A percentile compares a stretch with the other conserved stretches of the same genome.
These are phyloP conservation scores for Tetradesmus obliquus DNA, from an alignment of 139 green algal genomes.

Conservation along the genomic window DNA sequence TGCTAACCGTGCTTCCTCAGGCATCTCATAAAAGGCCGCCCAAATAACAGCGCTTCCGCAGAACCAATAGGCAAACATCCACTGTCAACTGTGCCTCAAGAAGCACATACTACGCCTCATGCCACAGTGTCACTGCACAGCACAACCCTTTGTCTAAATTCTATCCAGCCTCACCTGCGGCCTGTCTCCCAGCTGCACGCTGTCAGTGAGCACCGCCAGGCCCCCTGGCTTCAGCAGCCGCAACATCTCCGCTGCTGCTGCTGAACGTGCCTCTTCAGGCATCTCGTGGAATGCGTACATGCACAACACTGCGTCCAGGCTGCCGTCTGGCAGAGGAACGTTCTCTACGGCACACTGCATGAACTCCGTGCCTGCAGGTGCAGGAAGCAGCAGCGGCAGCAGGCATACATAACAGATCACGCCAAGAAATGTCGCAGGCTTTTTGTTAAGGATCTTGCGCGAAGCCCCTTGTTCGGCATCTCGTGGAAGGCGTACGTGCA, in stretches of 20 bases:
- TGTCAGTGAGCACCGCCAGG: constrained; percentile 73
- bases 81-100: no score
- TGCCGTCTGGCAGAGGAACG: constrained; percentile 67
- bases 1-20: constrained; percentile 52
- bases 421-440: background rate
- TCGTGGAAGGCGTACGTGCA: constrained; percentile 92
- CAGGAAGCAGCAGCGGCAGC: background rate
- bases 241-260: constrained; percentile 73
- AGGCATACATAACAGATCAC: background rate
- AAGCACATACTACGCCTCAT: no score
- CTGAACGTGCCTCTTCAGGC: constrained; percentile 59
- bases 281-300: constrained; percentile 94
- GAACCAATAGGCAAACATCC: no score
- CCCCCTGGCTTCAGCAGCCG: constrained; percentile 86
- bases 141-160: no score
- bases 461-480: constrained; percentile 69
- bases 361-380: constrained; percentile 38
- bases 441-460: background rate
- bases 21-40: constrained; percentile 89
- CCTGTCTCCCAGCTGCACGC: constrained; percentile 47
- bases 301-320: constrained; percentile 74
- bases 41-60: no score
- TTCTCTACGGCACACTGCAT: constrained; percentile 76
- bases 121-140: no score
- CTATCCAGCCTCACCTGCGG: background rate